Evolutionary conservation across 495 filamentous ascomycete genomes (phyloP), one percentile per base, ranked within the genome.

Genomic region (Letharia lupina): DNA sequence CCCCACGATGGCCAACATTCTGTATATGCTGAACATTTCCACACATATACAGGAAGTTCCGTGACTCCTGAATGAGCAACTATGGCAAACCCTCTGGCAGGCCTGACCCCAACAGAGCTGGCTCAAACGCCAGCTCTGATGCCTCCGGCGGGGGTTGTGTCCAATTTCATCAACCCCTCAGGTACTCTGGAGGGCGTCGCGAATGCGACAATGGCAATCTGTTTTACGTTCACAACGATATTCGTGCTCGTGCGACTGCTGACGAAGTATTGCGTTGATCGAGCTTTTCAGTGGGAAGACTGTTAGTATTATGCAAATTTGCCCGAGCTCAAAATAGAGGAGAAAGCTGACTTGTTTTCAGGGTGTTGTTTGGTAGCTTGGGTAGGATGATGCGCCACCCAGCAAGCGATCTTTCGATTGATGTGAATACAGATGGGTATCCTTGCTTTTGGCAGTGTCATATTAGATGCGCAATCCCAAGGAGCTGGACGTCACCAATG

Each of bases 341-440:
- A 35, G 28, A 28, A 56, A 35, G 52, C 52, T 56, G 52, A 56
- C 52, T 33, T 33, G 11, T 56, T 28, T 4, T 56, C 52, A 56
- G 52, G 52, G 52, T 56, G 52, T 35, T 56, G 52, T 31, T 56
- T 56, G 52, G 28, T 56, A 16, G 52, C 52, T 56, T 56, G 52
- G 52, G 52, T 56, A 56, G 13, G 10, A 18, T 35, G 13, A 33
- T 56, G 52, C 52, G 52, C 52, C 6, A 33, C 23, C 28, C 28
- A 15, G 18, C 52, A 9, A 16, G 52, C 52, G 52, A 35, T 35
- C 13, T 9, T 1, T 33, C 15, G 28, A 56, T 31, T 56, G 11
- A 56, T 8, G 15, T 16, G 31, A 33, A 35, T 7, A 6, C 8
- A 56, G 52, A 35, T 56, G 52, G 52, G 52, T 33, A 28, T 56